Percentiles rank a stretch among this genome's conserved stretches.
phyloP scores from a whole-genome alignment of 2,329 filamentous ascomycete genomes.

The Aspergillus caelatus region DNA sequence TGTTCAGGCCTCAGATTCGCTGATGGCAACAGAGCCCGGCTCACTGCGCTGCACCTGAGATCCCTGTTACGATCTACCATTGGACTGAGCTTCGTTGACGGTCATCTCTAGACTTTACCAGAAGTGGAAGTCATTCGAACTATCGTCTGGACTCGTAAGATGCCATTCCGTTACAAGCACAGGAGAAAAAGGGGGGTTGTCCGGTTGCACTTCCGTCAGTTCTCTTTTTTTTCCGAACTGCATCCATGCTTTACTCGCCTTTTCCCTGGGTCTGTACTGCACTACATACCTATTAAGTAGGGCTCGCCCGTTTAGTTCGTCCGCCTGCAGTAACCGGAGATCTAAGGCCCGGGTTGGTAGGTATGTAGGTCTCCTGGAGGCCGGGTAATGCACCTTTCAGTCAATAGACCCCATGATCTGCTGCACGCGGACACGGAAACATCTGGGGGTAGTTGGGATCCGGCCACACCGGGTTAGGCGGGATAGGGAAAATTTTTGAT shows the following conservation, averaged over 20 bases:
- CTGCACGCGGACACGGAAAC: constrained; percentile 12
- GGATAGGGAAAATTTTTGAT: constrained; percentile 1
- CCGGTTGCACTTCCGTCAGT: background rate
- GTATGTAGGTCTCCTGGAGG: constrained; percentile 2
- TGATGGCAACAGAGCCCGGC: constrained; percentile 29
- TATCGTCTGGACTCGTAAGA: constrained; percentile 24
- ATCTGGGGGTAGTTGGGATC: constrained; percentile 8
- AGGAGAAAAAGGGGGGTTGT: constrained; percentile 4
- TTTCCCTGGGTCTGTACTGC: constrained; percentile 13
- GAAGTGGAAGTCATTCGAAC: constrained; percentile 25
- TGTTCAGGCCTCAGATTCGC: constrained; percentile 37
- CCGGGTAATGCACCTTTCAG: constrained; percentile 9
- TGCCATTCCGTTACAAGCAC: constrained; percentile 14
- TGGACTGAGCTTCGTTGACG: constrained; percentile 39
- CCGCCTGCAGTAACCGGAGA: constrained; percentile 8
- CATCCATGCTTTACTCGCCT: constrained; percentile 13
- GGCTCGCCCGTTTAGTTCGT: constrained; percentile 5
- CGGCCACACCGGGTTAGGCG: constrained; percentile 15
- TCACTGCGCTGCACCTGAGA: constrained; percentile 34
- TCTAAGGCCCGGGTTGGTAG: background rate
- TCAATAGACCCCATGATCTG: constrained; percentile 14
- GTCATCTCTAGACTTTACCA: constrained; percentile 37
- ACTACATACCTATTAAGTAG: constrained; percentile 14
- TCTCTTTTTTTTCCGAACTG: constrained; percentile 1
- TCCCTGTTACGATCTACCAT: constrained; percentile 43